These are phyloP conservation scores for Dissoconium aciculare DNA, from an alignment of 2,329 filamentous ascomycete genomes.

Conservation along the genomic window DNA sequence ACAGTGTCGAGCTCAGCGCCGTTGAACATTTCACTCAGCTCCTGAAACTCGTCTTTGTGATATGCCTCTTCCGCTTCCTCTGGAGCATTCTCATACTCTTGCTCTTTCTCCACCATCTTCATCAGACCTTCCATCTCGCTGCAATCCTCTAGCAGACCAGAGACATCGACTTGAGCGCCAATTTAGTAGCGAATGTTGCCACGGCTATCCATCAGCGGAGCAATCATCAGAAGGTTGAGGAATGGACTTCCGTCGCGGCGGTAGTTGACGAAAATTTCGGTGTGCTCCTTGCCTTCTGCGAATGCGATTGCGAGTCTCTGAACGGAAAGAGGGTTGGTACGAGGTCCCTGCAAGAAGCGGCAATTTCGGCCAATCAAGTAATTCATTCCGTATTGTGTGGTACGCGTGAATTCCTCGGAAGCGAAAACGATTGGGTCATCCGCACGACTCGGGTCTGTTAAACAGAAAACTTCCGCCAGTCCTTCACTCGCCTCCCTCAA, in stretches of 20 bases:
- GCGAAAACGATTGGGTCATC: slow-evolving; percentile 68
- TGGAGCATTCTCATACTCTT: slow-evolving; percentile 19
- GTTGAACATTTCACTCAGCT: slow-evolving; percentile 56
- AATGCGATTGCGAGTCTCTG: slow-evolving; percentile 47
- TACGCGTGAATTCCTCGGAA: slow-evolving; percentile 60
- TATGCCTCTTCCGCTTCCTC: slow-evolving; percentile 23
- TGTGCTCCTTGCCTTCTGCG: slow-evolving; percentile 50
- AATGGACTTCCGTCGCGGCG: slow-evolving; percentile 63
- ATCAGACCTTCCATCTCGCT: slow-evolving; percentile 49
- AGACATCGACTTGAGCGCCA: slow-evolving; percentile 58
- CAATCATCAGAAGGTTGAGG: slow-evolving; percentile 63
- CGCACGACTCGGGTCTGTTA: slow-evolving; percentile 56
- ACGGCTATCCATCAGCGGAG: slow-evolving; percentile 52
- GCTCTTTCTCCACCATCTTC: slow-evolving; percentile 19
- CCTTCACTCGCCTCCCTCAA: slow-evolving; percentile 57
- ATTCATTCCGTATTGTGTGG: slow-evolving; percentile 58
- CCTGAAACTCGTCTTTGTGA: slow-evolving; percentile 48
- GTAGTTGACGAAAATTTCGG: slow-evolving; percentile 60
- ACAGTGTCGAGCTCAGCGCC: slow-evolving; percentile 50
- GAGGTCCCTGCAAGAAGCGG: slow-evolving; percentile 61
- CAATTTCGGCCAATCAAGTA: slow-evolving; percentile 65
- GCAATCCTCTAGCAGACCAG: slow-evolving; percentile 50
- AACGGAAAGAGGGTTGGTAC: slow-evolving; percentile 49
- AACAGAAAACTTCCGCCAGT: slow-evolving; percentile 60
- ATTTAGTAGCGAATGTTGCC: slow-evolving; percentile 55